Percentiles rank a stretch among this genome's conserved stretches.
Evolutionary conservation across 1,284 basidiomycete genomes (phyloP).

Genomic region (Hymenochaete sp.): DNA sequence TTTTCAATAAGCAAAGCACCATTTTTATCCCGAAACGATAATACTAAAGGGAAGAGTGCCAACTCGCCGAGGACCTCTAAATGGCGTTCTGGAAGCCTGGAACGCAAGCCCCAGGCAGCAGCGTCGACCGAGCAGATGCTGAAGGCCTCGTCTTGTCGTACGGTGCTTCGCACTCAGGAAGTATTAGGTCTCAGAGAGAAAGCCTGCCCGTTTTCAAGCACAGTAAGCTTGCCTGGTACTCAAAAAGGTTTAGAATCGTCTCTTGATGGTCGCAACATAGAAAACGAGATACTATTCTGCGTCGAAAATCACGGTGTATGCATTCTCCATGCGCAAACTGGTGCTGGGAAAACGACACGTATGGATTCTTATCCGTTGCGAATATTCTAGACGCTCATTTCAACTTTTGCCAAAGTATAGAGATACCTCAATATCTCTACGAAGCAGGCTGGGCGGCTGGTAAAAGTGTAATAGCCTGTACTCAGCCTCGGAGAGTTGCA

Average conservation of each 20-base stretch:
- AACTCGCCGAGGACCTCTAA: background rate
- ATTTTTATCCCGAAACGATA: too few relatives aligned
- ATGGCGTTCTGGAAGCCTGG: conserved; percentile 78
- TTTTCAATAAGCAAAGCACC: too few relatives aligned
- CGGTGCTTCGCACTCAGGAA: conserved; percentile 44
- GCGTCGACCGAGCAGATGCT: conserved; percentile 74
- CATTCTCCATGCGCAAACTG: conserved; percentile 92
- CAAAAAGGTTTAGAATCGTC: background rate
- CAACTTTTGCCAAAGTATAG: conserved; percentile 32
- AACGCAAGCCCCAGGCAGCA: conserved; percentile 77
- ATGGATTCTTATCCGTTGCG: too few relatives aligned
- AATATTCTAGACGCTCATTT: too few relatives aligned
- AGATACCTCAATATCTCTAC: conserved; percentile 89
- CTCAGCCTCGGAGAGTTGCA: conserved; percentile 92
- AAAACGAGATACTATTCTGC: conserved; percentile 71
- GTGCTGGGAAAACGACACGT: conserved; percentile 97
- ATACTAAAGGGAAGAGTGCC: too few relatives aligned
- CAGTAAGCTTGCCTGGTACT: conserved; percentile 33
- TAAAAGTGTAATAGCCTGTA: conserved; percentile 79
- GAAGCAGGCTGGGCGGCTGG: conserved; percentile 84
- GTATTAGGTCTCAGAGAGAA: conserved; percentile 69
- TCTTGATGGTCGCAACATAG: conserved; percentile 30
- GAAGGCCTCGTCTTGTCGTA: conserved; percentile 66
- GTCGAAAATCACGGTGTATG: conserved; percentile 78
- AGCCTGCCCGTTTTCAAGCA: conserved; percentile 85